Percentiles rank a stretch among this genome's conserved stretches.
Conservation (phyloP, 2,329 filamentous ascomycete genomes). For the Botrytis aclada region DNA sequence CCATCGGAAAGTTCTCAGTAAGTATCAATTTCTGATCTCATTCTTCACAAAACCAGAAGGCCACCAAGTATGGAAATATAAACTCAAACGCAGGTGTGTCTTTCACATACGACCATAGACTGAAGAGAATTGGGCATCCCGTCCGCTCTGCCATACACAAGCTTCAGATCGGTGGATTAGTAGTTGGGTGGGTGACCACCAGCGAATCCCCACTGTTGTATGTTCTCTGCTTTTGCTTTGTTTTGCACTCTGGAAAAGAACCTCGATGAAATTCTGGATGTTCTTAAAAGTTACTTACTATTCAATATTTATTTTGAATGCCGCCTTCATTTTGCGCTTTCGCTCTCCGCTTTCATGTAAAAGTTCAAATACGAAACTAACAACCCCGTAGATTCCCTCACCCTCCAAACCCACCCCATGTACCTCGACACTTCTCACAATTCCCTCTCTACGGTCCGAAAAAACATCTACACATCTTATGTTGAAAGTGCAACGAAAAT, state of each 20-base stretch:
- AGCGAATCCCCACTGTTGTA: slow-evolving; percentile 17
- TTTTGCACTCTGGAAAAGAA: background rate
- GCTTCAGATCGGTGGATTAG: slow-evolving; percentile 17
- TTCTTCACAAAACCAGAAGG: background rate
- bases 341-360: background rate
- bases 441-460: slow-evolving; percentile 61
- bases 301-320: background rate
- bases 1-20: slow-evolving; percentile 72
- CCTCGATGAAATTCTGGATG: background rate
- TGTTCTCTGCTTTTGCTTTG: background rate
- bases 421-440: slow-evolving; percentile 81
- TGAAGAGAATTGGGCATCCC: slow-evolving; percentile 17
- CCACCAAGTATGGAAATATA: background rate
- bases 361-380: background rate
- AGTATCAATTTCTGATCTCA: slow-evolving; percentile 31
- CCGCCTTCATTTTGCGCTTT: background rate
- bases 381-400: slow-evolving; percentile 59
- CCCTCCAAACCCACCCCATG: slow-evolving; percentile 81
- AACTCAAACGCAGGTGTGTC: fast-evolving
- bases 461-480: slow-evolving; percentile 75
- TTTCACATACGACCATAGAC: slow-evolving; percentile 17
- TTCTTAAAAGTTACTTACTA: background rate
- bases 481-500: slow-evolving; percentile 74
- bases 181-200: slow-evolving; percentile 18
- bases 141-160: slow-evolving; percentile 20